These are phyloP conservation scores for Furcasterigmium furcatum DNA, from an alignment of 2,329 filamentous ascomycete genomes.

Conservation along the genomic window DNA sequence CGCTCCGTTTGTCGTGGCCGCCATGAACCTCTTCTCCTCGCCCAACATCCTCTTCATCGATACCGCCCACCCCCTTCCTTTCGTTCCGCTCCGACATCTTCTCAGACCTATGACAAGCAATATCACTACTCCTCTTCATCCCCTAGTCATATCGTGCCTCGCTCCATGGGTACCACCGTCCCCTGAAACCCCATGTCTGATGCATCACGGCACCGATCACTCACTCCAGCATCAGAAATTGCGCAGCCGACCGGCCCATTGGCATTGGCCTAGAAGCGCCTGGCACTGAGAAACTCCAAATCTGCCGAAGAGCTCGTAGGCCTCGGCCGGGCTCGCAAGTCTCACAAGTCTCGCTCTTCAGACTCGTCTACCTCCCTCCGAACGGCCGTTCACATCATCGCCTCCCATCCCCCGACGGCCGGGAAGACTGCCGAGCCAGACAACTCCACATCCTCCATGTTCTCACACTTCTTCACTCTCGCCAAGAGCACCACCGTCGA, in stretches of 20 bases:
- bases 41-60: neutral
- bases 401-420: neutral
- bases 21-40: neutral
- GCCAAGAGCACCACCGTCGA: neutral
- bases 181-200: slow-evolving; percentile 3
- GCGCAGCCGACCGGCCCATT: slow-evolving; percentile 5
- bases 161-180: neutral
- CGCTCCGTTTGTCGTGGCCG: too few species aligned
- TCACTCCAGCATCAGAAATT: slow-evolving; percentile 8
- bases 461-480: slow-evolving; percentile 8
- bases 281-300: slow-evolving; percentile 4
- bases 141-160: neutral
- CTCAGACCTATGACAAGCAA: neutral
- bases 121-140: neutral
- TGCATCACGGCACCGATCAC: slow-evolving; percentile 3
- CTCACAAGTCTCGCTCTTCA: neutral
- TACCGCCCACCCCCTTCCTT: neutral
- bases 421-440: neutral
- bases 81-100: neutral
- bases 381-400: too few species aligned
- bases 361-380: neutral
- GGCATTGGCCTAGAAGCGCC: slow-evolving; percentile 2
- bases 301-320: slow-evolving; percentile 3
- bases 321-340: neutral
- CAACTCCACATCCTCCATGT: slow-evolving; percentile 5